Percentiles rank a stretch among this genome's conserved stretches.
Conservation (phyloP, 2,329 filamentous ascomycete genomes). For the Fusarium metavorans region DNA sequence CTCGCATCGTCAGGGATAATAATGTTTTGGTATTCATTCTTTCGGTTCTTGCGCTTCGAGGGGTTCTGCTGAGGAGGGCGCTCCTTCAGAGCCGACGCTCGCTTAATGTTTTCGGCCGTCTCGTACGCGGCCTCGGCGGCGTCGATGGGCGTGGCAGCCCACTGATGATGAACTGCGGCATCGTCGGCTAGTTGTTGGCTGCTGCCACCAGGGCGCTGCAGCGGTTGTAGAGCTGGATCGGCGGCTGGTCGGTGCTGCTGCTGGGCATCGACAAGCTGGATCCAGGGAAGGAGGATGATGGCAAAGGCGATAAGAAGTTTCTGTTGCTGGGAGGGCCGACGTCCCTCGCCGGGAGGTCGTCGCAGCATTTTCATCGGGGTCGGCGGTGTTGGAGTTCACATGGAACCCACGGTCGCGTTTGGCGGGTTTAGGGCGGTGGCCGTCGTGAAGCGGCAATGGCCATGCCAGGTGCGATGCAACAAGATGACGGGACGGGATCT, state of each 20-base stretch:
- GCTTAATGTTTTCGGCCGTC: conserved; percentile 45
- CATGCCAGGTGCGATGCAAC: conserved; percentile 28
- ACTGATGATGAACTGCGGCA: conserved; percentile 44
- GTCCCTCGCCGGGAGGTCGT: conserved; percentile 71
- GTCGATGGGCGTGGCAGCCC: conserved; percentile 48
- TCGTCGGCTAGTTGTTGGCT: conserved; percentile 46
- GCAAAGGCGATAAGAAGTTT: conserved; percentile 67
- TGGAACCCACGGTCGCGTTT: conserved; percentile 35
- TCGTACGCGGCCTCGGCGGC: conserved; percentile 46
- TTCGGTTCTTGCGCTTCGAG: conserved; percentile 48
- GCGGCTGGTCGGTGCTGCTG: conserved; percentile 65
- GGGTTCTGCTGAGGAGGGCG: conserved; percentile 41
- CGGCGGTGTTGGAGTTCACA: conserved; percentile 36
- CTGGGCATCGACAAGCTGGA: conserved; percentile 70
- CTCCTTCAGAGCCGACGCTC: conserved; percentile 41
- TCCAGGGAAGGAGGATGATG: conserved; percentile 68
- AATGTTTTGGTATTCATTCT: conserved; percentile 47
- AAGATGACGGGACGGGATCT: conserved; percentile 2
- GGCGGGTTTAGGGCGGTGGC: conserved; percentile 20
- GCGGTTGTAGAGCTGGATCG: conserved; percentile 33
- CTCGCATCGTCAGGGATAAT: conserved; percentile 78
- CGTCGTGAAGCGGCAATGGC: conserved; percentile 30
- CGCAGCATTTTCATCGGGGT: conserved; percentile 64
- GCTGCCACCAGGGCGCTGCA: conserved; percentile 40
- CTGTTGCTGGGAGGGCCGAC: conserved; percentile 60